Conservation (phyloP, 345 rosid species). For the Gossypium sturtianum region DNA sequence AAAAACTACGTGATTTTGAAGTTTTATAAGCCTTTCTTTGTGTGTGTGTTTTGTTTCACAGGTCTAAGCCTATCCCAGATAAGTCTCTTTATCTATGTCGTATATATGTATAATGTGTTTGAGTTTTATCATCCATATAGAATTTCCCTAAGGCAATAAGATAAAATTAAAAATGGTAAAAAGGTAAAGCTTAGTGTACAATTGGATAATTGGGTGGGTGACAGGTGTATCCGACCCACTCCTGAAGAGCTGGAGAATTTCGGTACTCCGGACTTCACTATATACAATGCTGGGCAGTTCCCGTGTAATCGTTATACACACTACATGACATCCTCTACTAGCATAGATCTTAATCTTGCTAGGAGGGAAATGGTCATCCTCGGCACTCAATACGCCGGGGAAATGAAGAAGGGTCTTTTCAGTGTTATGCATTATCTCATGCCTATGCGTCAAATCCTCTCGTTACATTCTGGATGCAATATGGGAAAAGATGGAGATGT, state of each 20-base stretch:
- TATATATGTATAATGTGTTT: constrained; percentile 15
- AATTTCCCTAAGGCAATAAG: constrained; percentile 19
- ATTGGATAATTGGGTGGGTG: constrained; percentile 66
- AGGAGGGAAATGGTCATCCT: constrained; percentile 99
- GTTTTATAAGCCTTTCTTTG: neutral
- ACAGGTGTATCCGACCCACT: constrained; percentile 99
- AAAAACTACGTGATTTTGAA: neutral
- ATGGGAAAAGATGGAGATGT: constrained; percentile 99
- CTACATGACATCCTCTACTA: constrained; percentile 98
- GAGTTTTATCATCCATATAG: constrained; percentile 20
- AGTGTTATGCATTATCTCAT: constrained; percentile 99
- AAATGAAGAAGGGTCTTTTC: constrained; percentile 99
- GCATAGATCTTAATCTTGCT: constrained; percentile 89
- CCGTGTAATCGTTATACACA: constrained; percentile 99
- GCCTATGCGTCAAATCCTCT: constrained; percentile 96
- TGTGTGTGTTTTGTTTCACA: constrained; percentile 7
- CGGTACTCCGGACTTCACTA: constrained; percentile 98
- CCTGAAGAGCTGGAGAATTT: constrained; percentile 96
- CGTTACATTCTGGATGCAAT: constrained; percentile 98
- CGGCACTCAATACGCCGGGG: constrained; percentile 98
- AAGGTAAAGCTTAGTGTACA: constrained; percentile 36
- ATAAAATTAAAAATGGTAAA: constrained; percentile 25
- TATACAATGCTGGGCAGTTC: constrained; percentile 99
- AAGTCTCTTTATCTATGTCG: constrained; percentile 34
- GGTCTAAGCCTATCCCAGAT: constrained; percentile 30